Conservation (phyloP, 2,329 filamentous ascomycete species). For the Clarireedia sp. region DNA sequence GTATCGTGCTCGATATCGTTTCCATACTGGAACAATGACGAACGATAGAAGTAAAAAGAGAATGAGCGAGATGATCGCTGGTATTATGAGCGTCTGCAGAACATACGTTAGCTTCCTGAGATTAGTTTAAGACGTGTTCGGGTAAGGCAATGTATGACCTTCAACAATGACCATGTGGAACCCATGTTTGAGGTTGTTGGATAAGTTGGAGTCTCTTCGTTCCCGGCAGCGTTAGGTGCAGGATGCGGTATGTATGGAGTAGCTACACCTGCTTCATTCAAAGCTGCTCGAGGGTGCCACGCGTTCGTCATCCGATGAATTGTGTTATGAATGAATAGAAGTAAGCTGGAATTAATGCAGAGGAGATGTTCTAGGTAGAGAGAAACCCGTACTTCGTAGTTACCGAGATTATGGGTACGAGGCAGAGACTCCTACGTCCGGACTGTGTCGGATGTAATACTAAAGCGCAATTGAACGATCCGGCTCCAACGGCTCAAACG, state of each 20-base stretch:
- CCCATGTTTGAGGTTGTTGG: constrained; percentile 20
- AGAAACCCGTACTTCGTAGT: background rate
- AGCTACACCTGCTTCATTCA: background rate
- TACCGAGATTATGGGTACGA: background rate
- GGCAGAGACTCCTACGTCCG: background rate
- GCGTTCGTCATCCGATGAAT: constrained; percentile 6
- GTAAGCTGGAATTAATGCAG: background rate
- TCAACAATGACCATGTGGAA: constrained; percentile 25
- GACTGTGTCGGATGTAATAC: too few relatives aligned
- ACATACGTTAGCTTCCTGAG: background rate
- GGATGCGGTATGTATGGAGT: constrained; percentile 22
- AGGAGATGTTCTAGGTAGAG: background rate
- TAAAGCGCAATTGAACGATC: too few relatives aligned
- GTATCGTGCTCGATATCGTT: constrained; percentile 61
- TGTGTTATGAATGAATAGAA: background rate
- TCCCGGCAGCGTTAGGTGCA: constrained; percentile 23
- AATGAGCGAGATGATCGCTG: constrained; percentile 60
- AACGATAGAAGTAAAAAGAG: constrained; percentile 61
- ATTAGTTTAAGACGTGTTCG: background rate
- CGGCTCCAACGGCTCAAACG: too few relatives aligned
- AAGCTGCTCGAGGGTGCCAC: background rate
- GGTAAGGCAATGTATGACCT: constrained; percentile 16
- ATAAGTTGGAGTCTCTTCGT: constrained; percentile 21
- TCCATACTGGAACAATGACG: constrained; percentile 60
- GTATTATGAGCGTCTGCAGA: constrained; percentile 58